Evolutionary conservation across 2,329 filamentous ascomycete genomes (phyloP), one percentile per base, ranked within the genome.

Genomic region (Exophiala sp.): DNA sequence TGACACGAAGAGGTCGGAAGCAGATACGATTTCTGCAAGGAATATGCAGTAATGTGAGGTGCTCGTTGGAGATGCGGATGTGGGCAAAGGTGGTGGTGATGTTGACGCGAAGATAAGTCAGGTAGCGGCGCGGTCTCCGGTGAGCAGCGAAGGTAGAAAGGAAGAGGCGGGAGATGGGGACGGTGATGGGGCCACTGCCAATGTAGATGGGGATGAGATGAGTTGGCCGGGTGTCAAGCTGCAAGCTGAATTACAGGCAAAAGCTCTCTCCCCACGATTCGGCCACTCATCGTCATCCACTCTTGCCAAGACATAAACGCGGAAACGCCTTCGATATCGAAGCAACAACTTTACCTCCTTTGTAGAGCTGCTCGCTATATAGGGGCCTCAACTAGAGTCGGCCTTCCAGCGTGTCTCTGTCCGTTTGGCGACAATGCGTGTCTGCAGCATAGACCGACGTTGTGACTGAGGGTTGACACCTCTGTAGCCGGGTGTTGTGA

Each of bases 261-360:
- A 43, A 32, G 20, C 5, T 9, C 3, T 29, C 14, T 21, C 16
- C 7, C 11, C 14, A 5, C 40, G 16, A 12, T 11, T 16, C 5
- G 39, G 45, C 53, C 53, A 55, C 20, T 55, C 53, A 55, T 33
- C 33, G 32, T 47, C 39, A 38, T 38, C 33, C 16, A 34, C 24
- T 18, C 9, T 29, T 29, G 53, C 49, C 54, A 43, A 56, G 54
- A 52, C 5, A 41, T 34, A 39, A 52, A 45, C 36, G 39, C 32
- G 11, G 18, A 14, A 36, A 42, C 47, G 52, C 50, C 55, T 60
- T 55, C 63, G 64, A 29, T n/a, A 20, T 32, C 3, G 21, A 43
- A 21, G 20, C 21, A 2, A 11, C 14, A 7, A 38, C 33, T 11
- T 43, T 7, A 34, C n/a, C 16, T 42, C 20, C 43, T 39, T 20